A percentile compares a stretch with the other conserved stretches of the same genome.
phyloP scores from a whole-genome alignment of 192 early-diverging fungal species.

The Rhizoclosmatium globosum region DNA sequence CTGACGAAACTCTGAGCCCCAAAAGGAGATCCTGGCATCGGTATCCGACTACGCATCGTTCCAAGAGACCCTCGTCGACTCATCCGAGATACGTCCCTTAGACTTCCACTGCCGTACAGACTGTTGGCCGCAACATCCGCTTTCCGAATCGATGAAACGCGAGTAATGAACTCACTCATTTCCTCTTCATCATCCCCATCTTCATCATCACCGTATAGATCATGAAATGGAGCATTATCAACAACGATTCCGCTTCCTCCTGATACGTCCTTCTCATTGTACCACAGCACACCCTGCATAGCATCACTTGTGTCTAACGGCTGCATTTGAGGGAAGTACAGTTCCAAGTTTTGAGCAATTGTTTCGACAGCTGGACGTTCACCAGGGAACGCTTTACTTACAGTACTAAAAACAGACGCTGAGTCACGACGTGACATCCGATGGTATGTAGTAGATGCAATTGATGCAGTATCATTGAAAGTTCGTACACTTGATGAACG shows the following conservation, averaged over 20 bases:
- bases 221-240: background rate
- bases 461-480: background rate
- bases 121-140: slow-evolving; percentile 20
- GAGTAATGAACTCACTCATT: background rate
- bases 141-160: slow-evolving; percentile 22
- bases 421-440: background rate
- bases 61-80: slow-evolving; percentile 6
- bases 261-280: slow-evolving; percentile 19
- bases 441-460: background rate
- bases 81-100: background rate
- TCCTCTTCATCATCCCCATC: slow-evolving; percentile 28
- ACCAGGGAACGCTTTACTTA: slow-evolving; percentile 77
- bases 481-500: background rate
- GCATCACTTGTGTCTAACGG: slow-evolving; percentile 29
- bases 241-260: background rate
- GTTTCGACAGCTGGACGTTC: slow-evolving; percentile 93
- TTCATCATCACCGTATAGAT: background rate
- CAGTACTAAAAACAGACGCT: slow-evolving; percentile 35
- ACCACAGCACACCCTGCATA: slow-evolving; percentile 31
- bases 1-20: background rate
- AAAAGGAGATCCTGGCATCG: background rate
- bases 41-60: background rate
- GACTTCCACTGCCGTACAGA: background rate
- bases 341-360: slow-evolving; percentile 87
- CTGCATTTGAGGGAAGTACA: slow-evolving; percentile 74